These are phyloP conservation scores for Coemansia umbellata DNA, from an alignment of 192 early-diverging fungal species.

Conservation along the genomic window DNA sequence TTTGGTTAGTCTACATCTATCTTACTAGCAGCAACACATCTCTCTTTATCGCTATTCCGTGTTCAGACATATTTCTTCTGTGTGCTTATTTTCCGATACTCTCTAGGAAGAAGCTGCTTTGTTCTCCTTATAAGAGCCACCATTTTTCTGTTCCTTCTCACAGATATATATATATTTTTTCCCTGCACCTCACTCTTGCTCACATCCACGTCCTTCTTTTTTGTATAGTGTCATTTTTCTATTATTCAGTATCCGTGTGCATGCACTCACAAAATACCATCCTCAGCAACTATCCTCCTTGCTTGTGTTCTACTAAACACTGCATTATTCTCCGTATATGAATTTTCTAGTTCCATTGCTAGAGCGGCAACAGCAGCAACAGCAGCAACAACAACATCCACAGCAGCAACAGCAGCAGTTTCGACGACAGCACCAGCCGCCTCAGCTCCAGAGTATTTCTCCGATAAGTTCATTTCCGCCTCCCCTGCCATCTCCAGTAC, in stretches of 20 bases:
- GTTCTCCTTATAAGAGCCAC: too few species aligned
- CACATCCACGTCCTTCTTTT: too few species aligned
- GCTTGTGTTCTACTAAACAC: constrained; percentile 1
- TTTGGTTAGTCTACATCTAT: too few species aligned
- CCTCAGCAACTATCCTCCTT: neutral
- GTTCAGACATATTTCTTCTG: too few species aligned
- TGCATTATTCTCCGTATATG: constrained; percentile 9
- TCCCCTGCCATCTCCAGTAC: constrained; percentile 1
- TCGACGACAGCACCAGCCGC: neutral
- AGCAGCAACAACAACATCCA: constrained; percentile 9
- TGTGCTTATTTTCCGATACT: too few species aligned
- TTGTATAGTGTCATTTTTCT: too few species aligned
- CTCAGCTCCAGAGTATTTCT: constrained; percentile 15
- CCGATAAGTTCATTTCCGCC: constrained; percentile 19
- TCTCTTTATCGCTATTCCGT: too few species aligned
- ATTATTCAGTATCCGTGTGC: too few species aligned
- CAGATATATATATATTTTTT: too few species aligned
- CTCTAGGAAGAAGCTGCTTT: too few species aligned
- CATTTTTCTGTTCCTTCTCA: too few species aligned
- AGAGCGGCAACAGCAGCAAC: constrained; percentile 20
- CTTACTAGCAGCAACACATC: too few species aligned
- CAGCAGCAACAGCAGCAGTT: neutral
- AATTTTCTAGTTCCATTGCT: constrained; percentile 26
- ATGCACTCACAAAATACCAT: neutral
- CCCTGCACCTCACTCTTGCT: neutral